Conservation (phyloP, 2,329 filamentous ascomycete genomes). For the Exophiala sp. region DNA sequence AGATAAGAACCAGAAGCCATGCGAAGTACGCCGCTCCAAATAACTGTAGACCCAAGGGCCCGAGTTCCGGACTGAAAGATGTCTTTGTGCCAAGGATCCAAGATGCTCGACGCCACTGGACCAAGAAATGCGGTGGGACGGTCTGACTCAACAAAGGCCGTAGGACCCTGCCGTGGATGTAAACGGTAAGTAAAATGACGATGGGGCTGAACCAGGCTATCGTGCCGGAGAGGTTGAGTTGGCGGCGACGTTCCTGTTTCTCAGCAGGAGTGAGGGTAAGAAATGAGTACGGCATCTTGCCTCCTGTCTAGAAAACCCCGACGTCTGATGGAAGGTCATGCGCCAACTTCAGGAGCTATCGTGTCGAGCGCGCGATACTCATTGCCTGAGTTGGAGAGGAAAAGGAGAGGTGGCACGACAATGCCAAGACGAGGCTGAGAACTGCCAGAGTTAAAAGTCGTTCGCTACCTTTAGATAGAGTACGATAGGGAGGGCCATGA, state of each 20-base stretch:
- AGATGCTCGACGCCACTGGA: constrained; percentile 7
- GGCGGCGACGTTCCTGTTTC: constrained; percentile 47
- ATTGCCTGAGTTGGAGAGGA: no score
- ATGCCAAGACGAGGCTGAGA: no score
- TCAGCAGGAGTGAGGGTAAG: constrained; percentile 49
- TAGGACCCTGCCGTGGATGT: constrained; percentile 31
- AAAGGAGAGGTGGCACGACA: no score
- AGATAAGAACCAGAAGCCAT: constrained; percentile 25
- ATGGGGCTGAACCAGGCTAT: constrained; percentile 55
- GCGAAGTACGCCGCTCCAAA: constrained; percentile 18
- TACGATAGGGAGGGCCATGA: no score
- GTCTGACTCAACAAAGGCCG: background rate
- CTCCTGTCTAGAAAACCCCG: no score
- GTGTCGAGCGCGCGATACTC: no score
- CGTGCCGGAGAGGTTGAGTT: constrained; percentile 55
- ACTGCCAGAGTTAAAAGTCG: no score
- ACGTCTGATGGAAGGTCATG: no score
- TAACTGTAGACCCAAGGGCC: constrained; percentile 20
- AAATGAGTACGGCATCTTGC: constrained; percentile 47
- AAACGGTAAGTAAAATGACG: constrained; percentile 41
- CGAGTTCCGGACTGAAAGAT: constrained; percentile 23
- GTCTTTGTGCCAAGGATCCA: constrained; percentile 20
- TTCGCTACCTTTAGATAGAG: no score
- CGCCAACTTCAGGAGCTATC: no score
- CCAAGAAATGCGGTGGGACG: background rate